Evolutionary conservation across 345 rosid genomes (phyloP).

Genomic region (Bruguiera sexangula): DNA sequence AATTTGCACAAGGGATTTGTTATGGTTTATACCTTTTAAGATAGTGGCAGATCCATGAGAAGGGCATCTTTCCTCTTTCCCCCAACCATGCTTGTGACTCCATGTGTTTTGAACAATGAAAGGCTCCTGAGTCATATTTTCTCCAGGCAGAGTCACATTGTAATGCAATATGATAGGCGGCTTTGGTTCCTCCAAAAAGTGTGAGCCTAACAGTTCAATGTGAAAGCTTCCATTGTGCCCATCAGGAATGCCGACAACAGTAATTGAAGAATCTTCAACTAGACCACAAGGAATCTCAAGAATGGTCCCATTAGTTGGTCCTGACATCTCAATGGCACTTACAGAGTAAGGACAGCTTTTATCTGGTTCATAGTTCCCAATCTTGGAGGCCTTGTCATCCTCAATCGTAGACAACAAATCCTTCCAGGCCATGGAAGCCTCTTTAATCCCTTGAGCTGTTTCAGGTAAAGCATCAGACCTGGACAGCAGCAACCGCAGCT

Average conservation of each 20-base stretch:
- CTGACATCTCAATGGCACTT: conserved; percentile 25
- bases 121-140: conserved; percentile 60
- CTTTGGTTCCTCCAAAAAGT: conserved; percentile 35
- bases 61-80: conserved; percentile 65
- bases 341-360: conserved; percentile 56
- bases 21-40: conserved; percentile 45
- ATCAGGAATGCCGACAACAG: conserved; percentile 72
- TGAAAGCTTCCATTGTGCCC: conserved; percentile 49
- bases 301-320: conserved; percentile 31
- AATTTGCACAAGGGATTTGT: too few relatives aligned
- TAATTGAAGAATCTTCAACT: conserved; percentile 65
- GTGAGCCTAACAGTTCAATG: conserved; percentile 55
- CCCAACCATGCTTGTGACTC: conserved; percentile 63
- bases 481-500: conserved; percentile 54
- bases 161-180: conserved; percentile 58
- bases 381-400: conserved; percentile 30
- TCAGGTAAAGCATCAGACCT: conserved; percentile 76
- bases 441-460: conserved; percentile 71
- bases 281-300: conserved; percentile 82
- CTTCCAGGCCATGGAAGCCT: conserved; percentile 68
- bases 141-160: conserved; percentile 56
- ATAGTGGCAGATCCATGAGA: conserved; percentile 39
- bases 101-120: conserved; percentile 46
- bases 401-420: conserved; percentile 36
- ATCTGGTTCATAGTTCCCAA: conserved; percentile 10